Percentiles rank a stretch among this genome's conserved stretches.
These are phyloP conservation scores for Dictyostelium brefeldianum DNA, from an alignment of 78 protist species.

Conservation along the genomic window DNA sequence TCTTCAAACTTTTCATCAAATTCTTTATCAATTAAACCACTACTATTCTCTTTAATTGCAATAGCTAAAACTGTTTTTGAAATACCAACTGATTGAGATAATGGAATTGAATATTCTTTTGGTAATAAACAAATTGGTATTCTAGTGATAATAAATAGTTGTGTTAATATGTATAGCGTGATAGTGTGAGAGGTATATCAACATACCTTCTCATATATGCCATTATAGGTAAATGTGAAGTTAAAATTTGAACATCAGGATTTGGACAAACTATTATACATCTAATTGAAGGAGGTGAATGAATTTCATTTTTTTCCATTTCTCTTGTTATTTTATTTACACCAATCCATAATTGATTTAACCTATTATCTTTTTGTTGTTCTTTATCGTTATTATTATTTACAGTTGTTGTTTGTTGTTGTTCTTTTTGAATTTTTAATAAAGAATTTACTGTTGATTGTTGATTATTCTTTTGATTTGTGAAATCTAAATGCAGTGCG, in stretches of 20 bases:
- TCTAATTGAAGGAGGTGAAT: slow-evolving; percentile 12
- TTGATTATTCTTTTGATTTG: neutral
- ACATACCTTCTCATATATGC: slow-evolving; percentile 50
- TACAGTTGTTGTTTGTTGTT: neutral
- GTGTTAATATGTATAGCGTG: neutral
- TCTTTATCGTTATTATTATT: neutral
- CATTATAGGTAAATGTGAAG: slow-evolving; percentile 29
- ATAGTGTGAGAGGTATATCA: neutral
- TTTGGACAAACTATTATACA: slow-evolving; percentile 43
- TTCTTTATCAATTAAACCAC: neutral
- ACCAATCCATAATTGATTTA: slow-evolving; percentile 36
- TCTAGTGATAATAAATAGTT: neutral
- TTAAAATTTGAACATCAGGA: slow-evolving; percentile 11
- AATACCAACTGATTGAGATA: slow-evolving; percentile 1
- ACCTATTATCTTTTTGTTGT: neutral
- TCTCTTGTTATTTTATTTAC: slow-evolving; percentile 45
- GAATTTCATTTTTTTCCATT: slow-evolving; percentile 12
- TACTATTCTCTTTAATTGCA: slow-evolving; percentile 4
- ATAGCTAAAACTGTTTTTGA: slow-evolving; percentile 29
- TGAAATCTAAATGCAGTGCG: neutral
- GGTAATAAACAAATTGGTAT: slow-evolving; percentile 37
- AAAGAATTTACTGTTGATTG: neutral
- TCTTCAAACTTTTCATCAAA: slow-evolving; percentile 2
- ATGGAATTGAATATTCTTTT: neutral
- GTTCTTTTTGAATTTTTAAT: neutral